Evolutionary conservation across 441 rosid genomes (phyloP), one percentile per base, ranked within the genome.

Genomic region (Syzygium malaccense): DNA sequence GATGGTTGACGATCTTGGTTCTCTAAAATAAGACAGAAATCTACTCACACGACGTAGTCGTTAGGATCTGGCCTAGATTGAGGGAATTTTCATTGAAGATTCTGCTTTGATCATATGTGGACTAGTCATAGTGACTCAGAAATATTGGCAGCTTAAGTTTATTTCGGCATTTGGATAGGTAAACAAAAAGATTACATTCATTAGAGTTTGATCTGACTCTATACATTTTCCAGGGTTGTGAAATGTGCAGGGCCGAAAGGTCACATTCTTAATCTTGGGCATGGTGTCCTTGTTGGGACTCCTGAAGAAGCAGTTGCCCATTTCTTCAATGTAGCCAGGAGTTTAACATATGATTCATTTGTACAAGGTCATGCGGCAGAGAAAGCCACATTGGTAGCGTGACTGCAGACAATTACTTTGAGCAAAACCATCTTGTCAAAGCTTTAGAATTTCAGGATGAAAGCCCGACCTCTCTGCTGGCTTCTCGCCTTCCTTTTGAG

Each of bases 231-330:
- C 95, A 96, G 99, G 93, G 98, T 98, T 88, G 97, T 98, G 88
- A 94, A 86, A 88, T 93, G 95, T 87, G 99, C 98, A 49, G 98
- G 99, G 88, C 92, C 94, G 86, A 94, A 89, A 80, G 99, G 99
- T 62, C 99, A 98, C 92, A 95, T 96, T 57, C 99, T 96, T 90
- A 96, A 96, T 91, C 94, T 95, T 86, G 99, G 99, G 79, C 98
- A 98, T 80, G 99, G 99, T 64, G 98, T 96, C 88, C 96, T 96
- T 64, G 99, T 98, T 66, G 99, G 99, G 89, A 96, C 99, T 32
- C 99, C 98, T 55, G 99, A 96, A 92, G 99, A 94, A 91, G 99
- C 99, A 32, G 99, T 98, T 80, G 94, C 95, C 78, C 99, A 96
- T 93, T 97, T 98, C 93, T 98, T 98, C 89, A 97, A 95, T 30